phyloP scores from a whole-genome alignment of 192 early-diverging fungal genomes.

The Thamnidium elegans region DNA sequence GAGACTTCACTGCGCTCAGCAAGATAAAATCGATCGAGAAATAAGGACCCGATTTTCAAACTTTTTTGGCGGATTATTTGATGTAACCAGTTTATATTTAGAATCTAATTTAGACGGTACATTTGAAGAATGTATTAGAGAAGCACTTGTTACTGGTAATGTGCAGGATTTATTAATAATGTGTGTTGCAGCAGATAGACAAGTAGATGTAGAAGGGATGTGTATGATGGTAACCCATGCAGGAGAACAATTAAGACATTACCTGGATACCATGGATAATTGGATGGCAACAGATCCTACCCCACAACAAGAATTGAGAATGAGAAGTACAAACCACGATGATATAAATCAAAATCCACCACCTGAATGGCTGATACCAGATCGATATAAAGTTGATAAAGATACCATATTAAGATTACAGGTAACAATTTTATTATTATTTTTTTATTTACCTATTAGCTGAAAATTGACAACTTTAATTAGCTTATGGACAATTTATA shows the following conservation, averaged over 20 bases:
- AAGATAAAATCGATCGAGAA: neutral
- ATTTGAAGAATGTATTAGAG: slow-evolving; percentile 37
- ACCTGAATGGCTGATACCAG: slow-evolving; percentile 39
- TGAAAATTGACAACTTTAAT: neutral
- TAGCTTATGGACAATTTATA: slow-evolving; percentile 29
- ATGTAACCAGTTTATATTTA: slow-evolving; percentile 30
- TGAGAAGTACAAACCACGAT: slow-evolving; percentile 8
- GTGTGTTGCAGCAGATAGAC: slow-evolving; percentile 22
- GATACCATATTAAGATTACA: slow-evolving; percentile 31
- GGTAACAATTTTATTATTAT: slow-evolving; percentile 4
- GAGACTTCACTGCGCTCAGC: slow-evolving; percentile 26
- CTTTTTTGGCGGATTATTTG: slow-evolving; percentile 36
- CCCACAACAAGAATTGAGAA: slow-evolving; percentile 8
- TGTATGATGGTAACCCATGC: slow-evolving; percentile 33
- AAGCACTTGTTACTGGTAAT: slow-evolving; percentile 35
- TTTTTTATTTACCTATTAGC: neutral
- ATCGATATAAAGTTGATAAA: slow-evolving; percentile 31
- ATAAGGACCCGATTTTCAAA: slow-evolving; percentile 26
- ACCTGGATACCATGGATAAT: slow-evolving; percentile 26
- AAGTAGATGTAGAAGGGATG: slow-evolving; percentile 30
- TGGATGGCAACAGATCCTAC: slow-evolving; percentile 16
- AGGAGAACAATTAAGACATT: slow-evolving; percentile 31
- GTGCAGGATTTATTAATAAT: slow-evolving; percentile 30
- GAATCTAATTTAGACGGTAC: slow-evolving; percentile 38
- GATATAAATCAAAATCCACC: neutral